Percentiles rank a stretch among this genome's conserved stretches.
These are phyloP conservation scores for Ilyonectria destructans DNA, from an alignment of 2,329 filamentous ascomycete species.

Conservation along the genomic window DNA sequence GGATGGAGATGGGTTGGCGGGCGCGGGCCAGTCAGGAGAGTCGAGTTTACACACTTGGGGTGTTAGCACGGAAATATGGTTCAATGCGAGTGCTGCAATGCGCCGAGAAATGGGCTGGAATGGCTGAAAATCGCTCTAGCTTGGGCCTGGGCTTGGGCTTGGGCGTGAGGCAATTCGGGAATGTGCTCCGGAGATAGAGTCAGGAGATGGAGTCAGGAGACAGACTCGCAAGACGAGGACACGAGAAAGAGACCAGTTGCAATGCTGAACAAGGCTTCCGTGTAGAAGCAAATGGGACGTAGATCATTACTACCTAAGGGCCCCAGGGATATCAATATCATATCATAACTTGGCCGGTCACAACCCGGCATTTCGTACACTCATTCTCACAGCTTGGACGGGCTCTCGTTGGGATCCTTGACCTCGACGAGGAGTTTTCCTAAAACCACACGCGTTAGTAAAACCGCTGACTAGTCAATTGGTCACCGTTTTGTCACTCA, in stretches of 20 bases:
- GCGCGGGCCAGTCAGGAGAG: slow-evolving; percentile 2
- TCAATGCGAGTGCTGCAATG: too few species aligned
- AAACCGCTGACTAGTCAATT: background rate
- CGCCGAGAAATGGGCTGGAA: too few species aligned
- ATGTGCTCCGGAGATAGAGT: background rate
- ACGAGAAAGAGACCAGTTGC: background rate
- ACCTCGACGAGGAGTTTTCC: slow-evolving; percentile 64
- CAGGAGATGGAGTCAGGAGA: background rate
- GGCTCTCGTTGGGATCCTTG: slow-evolving; percentile 51
- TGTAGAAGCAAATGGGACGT: background rate
- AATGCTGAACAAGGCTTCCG: background rate
- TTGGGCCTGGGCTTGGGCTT: background rate
- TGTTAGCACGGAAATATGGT: slow-evolving; percentile 1
- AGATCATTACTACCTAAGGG: slow-evolving; percentile 6
- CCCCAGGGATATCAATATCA: background rate
- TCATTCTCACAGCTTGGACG: slow-evolving; percentile 48
- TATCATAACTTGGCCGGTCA: slow-evolving; percentile 2
- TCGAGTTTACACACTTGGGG: background rate
- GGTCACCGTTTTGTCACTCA: slow-evolving; percentile 8
- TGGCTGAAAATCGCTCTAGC: slow-evolving; percentile 4
- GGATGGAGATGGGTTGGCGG: background rate
- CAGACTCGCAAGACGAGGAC: background rate
- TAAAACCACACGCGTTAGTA: slow-evolving; percentile 20
- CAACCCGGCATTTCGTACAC: background rate
- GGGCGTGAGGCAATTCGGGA: background rate